These are phyloP conservation scores for Candida ulmi DNA, from an alignment of 805 yeast genomes.

Conservation along the genomic window DNA sequence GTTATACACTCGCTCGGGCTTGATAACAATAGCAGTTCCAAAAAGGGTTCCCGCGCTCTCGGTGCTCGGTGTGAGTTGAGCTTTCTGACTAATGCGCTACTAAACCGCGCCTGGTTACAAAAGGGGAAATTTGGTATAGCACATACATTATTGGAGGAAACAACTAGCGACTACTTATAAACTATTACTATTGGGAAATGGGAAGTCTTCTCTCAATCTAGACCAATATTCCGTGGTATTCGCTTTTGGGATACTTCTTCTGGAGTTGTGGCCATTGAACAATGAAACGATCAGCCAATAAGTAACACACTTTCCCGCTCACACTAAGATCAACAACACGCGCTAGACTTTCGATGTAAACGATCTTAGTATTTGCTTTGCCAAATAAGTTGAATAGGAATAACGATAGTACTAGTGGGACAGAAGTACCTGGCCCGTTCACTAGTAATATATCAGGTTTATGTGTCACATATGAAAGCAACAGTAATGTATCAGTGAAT, in stretches of 20 bases:
- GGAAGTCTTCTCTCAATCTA: too few species aligned
- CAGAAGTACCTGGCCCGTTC: conserved; percentile 84
- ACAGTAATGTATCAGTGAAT: conserved; percentile 4
- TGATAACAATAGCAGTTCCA: too few species aligned
- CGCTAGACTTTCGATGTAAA: conserved; percentile 86
- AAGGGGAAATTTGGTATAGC: background rate
- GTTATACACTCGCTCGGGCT: too few species aligned
- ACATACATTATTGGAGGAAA: too few species aligned
- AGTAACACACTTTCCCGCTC: conserved; percentile 67
- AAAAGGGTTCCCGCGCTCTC: too few species aligned
- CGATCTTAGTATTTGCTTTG: conserved; percentile 44
- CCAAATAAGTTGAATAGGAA: conserved; percentile 46
- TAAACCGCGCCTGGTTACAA: background rate
- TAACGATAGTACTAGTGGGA: conserved; percentile 58
- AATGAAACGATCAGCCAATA: conserved; percentile 68
- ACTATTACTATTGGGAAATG: too few species aligned
- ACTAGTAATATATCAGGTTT: conserved; percentile 42
- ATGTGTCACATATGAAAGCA: conserved; percentile 5
- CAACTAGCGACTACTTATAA: too few species aligned
- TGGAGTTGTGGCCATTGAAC: conserved; percentile 84
- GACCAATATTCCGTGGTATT: conserved; percentile 74
- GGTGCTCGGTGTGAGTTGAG: too few species aligned
- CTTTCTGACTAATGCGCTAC: too few species aligned
- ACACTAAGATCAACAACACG: conserved; percentile 71
- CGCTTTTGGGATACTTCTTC: conserved; percentile 49